Evolutionary conservation across 2,329 filamentous ascomycete species (phyloP), one percentile per base, ranked within the genome.

Genomic region (Cladosporium velox): DNA sequence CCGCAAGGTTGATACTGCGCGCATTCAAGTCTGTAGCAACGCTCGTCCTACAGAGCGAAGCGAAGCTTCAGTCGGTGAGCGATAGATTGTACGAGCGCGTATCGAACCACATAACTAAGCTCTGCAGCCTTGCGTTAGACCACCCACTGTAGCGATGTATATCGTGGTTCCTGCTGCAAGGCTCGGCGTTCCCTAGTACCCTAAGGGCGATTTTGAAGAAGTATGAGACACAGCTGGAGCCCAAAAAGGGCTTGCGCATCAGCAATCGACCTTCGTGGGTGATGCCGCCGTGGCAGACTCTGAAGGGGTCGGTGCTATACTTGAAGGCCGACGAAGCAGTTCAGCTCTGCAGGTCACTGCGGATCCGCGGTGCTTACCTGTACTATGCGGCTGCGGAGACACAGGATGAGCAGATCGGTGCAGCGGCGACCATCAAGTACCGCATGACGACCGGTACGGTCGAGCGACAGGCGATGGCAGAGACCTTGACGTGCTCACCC

Each of bases 101-200:
- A 4, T 51, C 41, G 26, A 34, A 51, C 15, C 41, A 61, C 26
- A 21, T 61, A 7, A 61, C 30, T 15, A 61, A 51, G 59, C 47
- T 61, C 41, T 61, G 59, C 24, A 41, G 59, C 59, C 59, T 61
- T 49, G 59, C 59, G 41, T 41, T 18, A 41, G 59, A 61, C 12
- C 59, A 61, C n/a, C 59, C 59, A 28, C 32, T 60, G 12, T 38
- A 60, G 35, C 35, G 58, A 26, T 60, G 58, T 5, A 60, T 60
- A 60, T 49, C 38, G 21, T 44, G 21, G 14, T 60, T 47, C 15
- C 38, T 11, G 11, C 58, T 7, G 28, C 57, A 59, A 59, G 34
- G 32, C 59, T 32, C 59, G 14, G 38, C 59, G 59, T 24, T 61
- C 5, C 59, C 38, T 7, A 49, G 59, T 49, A 24, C n/a, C 1